phyloP scores from a whole-genome alignment of 352 stramenopile species.

The Globisporangium heterothallicum region DNA sequence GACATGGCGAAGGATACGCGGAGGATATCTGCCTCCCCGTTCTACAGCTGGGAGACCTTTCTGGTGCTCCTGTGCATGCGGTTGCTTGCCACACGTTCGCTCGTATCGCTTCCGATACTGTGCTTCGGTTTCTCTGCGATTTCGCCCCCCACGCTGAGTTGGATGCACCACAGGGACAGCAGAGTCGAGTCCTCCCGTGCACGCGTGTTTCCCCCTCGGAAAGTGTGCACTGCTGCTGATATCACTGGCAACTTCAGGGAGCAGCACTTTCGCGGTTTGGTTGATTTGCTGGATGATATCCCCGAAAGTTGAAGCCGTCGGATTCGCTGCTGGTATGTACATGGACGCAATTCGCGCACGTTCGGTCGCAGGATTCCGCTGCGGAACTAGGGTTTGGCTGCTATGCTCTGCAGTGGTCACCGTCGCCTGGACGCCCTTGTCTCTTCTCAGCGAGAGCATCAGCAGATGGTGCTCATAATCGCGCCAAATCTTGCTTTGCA shows the following conservation, averaged over 20 bases:
- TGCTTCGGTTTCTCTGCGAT: not conserved
- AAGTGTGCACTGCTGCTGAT: constrained; percentile 14
- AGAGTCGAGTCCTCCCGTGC: not conserved
- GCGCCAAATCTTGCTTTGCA: constrained; percentile 46
- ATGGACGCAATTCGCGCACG: constrained; percentile 36
- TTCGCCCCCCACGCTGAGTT: constrained; percentile 1
- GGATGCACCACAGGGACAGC: constrained; percentile 3
- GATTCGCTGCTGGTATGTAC: constrained; percentile 36
- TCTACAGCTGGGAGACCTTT: constrained; percentile 5
- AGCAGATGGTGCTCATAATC: constrained; percentile 57
- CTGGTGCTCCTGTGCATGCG: not conserved
- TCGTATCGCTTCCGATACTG: constrained; percentile 4
- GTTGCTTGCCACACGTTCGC: constrained; percentile 4
- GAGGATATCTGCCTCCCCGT: not conserved
- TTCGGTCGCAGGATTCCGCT: constrained; percentile 64
- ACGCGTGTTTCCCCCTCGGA: not conserved
- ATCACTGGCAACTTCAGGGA: constrained; percentile 38
- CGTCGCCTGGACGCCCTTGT: constrained; percentile 58
- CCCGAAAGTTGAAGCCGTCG: constrained; percentile 17
- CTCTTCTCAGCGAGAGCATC: constrained; percentile 49
- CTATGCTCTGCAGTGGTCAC: constrained; percentile 26
- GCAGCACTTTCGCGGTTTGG: constrained; percentile 30
- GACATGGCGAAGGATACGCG: constrained; percentile 52
- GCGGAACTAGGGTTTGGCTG: constrained; percentile 59
- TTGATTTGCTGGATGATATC: constrained; percentile 63